These are phyloP conservation scores for Periconia sp. DNA, from an alignment of 2,329 filamentous ascomycete species.

Conservation along the genomic window DNA sequence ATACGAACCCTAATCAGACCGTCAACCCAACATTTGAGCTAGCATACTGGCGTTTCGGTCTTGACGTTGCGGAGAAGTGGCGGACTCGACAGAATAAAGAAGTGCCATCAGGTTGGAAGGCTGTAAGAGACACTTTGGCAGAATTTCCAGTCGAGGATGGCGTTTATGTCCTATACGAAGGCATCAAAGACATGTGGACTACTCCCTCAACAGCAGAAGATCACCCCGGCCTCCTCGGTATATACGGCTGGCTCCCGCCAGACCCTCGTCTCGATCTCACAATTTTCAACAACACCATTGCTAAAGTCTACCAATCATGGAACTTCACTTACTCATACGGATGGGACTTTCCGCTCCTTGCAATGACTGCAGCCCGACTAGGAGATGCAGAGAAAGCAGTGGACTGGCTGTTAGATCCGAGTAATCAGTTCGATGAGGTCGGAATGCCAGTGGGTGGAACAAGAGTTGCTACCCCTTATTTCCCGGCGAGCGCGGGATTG, in stretches of 20 bases:
- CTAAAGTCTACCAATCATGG: conserved; percentile 39
- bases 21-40: conserved; percentile 65
- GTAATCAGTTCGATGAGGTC: conserved; percentile 63
- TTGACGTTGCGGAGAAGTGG: conserved; percentile 62
- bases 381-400: conserved; percentile 39
- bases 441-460: conserved; percentile 61
- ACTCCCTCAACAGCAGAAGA: conserved; percentile 34
- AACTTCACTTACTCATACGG: conserved; percentile 42
- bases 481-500: conserved; percentile 58
- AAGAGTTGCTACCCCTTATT: conserved; percentile 64
- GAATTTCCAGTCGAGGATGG: conserved; percentile 57
- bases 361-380: conserved; percentile 35
- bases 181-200: conserved; percentile 47
- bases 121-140: conserved; percentile 60
- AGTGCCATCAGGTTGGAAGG: conserved; percentile 54
- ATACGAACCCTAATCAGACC: conserved; percentile 63
- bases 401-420: conserved; percentile 53
- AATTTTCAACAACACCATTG: conserved; percentile 36
- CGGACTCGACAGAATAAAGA: conserved; percentile 54
- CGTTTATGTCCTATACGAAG: conserved; percentile 63
- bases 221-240: conserved; percentile 38
- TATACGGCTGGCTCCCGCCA: conserved; percentile 39
- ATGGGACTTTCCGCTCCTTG: conserved; percentile 44
- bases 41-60: conserved; percentile 67
- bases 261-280: conserved; percentile 33